These are phyloP conservation scores for Botrytis byssoidea DNA, from an alignment of 2,329 filamentous ascomycete genomes.

Conservation along the genomic window DNA sequence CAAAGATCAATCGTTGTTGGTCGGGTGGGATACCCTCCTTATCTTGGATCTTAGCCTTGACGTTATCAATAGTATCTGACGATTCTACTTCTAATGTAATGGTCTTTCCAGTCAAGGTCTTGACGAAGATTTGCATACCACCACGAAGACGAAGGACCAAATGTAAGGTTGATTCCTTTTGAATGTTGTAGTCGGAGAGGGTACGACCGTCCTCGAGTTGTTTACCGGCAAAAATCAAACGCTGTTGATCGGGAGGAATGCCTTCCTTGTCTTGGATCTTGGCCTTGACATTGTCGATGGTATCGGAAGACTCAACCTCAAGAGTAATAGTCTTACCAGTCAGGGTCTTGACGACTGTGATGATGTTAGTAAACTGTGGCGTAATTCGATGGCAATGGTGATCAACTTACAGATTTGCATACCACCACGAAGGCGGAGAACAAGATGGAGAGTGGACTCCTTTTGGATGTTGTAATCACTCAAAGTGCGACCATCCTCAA, in stretches of 20 bases:
- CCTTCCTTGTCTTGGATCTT: constrained; percentile 96
- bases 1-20: constrained; percentile 69
- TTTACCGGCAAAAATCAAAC: constrained; percentile 90
- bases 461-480: constrained; percentile 97
- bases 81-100: constrained; percentile 68
- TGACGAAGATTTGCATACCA: constrained; percentile 75
- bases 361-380: constrained; percentile 52
- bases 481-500: constrained; percentile 89
- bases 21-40: constrained; percentile 72
- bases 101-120: constrained; percentile 68
- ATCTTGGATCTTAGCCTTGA: constrained; percentile 69
- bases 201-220: constrained; percentile 91
- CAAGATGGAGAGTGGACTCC: constrained; percentile 81
- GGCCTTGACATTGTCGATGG: constrained; percentile 95
- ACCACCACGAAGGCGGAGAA: constrained; percentile 84
- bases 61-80: constrained; percentile 69
- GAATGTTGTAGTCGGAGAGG: constrained; percentile 93
- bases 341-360: constrained; percentile 69
- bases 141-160: constrained; percentile 69
- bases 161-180: constrained; percentile 73
- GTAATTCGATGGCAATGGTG: constrained; percentile 50
- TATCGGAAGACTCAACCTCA: constrained; percentile 99
- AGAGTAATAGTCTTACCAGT: constrained; percentile 98
- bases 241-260: constrained; percentile 92
- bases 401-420: constrained; percentile 67